Percentiles rank a stretch among this genome's conserved stretches.
Conservation (phyloP, 139 green algal species). For the Dunaliella primolecta region DNA sequence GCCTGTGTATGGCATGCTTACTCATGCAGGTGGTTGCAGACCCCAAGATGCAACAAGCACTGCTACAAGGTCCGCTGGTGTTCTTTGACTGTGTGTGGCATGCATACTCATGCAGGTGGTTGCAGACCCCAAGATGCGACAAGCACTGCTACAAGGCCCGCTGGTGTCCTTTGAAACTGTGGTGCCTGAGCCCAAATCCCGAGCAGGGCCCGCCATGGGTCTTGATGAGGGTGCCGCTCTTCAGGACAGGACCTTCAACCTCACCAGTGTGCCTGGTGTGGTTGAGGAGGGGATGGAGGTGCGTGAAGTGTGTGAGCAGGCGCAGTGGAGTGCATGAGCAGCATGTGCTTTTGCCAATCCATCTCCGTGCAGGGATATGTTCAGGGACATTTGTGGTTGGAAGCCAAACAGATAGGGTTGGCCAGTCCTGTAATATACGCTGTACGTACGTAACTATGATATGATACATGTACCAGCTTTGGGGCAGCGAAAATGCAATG, state of each 20-base stretch:
- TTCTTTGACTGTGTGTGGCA: too few relatives aligned
- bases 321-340: too few relatives aligned
- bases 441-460: too few relatives aligned
- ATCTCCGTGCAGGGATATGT: too few relatives aligned
- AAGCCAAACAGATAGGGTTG: too few relatives aligned
- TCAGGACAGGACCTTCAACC: slow-evolving; percentile 30
- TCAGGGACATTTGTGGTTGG: too few relatives aligned
- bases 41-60: slow-evolving; percentile 32
- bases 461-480: too few relatives aligned
- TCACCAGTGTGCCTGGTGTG: slow-evolving; percentile 31
- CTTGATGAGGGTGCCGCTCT: not conserved
- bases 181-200: slow-evolving; percentile 23
- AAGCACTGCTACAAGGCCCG: slow-evolving; percentile 37
- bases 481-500: too few relatives aligned
- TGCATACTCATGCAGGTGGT: slow-evolving; percentile 23
- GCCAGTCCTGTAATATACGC: too few relatives aligned
- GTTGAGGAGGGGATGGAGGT: slow-evolving; percentile 18
- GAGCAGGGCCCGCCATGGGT: not conserved
- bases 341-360: too few relatives aligned
- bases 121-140: slow-evolving; percentile 32
- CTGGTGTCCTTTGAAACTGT: slow-evolving; percentile 46
- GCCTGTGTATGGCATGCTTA: too few relatives aligned
- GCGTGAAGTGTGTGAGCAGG: not conserved
- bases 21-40: slow-evolving; percentile 31
- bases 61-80: slow-evolving; percentile 38